Base-by-base conservation (phyloP, 2,329 filamentous ascomycete genomes). In the Talaromyces marneffei region DNA sequence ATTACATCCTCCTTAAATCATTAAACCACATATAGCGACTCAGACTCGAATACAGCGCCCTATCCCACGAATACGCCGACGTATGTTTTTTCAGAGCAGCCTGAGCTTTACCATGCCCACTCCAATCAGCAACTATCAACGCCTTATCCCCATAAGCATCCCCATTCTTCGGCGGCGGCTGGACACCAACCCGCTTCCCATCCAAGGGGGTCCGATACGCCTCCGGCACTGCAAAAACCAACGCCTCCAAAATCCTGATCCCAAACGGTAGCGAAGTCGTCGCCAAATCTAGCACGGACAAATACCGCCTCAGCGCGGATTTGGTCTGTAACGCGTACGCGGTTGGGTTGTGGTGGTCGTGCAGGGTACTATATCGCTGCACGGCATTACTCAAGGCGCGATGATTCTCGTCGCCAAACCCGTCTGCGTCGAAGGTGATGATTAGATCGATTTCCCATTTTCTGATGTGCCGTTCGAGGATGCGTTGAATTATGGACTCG, bases 1-100 rank as follows among this genome's bases (percentile, higher is more conserved):
- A 25, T 27, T 42, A 66, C n/a, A 50, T 63, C 58, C 44, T 62
- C 59, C 59, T 56, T 14, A 67, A 10, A 29, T 66, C 66, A 58
- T 77, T 78, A 62, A 75, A 75, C 76, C 76, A 78, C 37, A 77
- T 73, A 59, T 77, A 75, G 40, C 75, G 73, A 64, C 74, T 76
- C 10, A 75, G 53, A 1, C 77, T 60, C 68, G 77, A 68, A 64
- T 77, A 78, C 63, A 78, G 35, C 33, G 73, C 68, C 14, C 76
- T 69, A 60, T 78, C 74, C 74, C 75, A 77, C 1, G 74, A 73
- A 57, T 77, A 77, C 65, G 77, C 74, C 57, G 72, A 75, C 31
- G 62, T 62, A 61, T 78, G 75, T 53, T 72, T 70, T 16, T 68
- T 67, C 63, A 78, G 76, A 0, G 75, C 75, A 12, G 66, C 46